Evolutionary conservation across 2,329 filamentous ascomycete genomes (phyloP).

Genomic region (Aspergillus pseudoglaucus): DNA sequence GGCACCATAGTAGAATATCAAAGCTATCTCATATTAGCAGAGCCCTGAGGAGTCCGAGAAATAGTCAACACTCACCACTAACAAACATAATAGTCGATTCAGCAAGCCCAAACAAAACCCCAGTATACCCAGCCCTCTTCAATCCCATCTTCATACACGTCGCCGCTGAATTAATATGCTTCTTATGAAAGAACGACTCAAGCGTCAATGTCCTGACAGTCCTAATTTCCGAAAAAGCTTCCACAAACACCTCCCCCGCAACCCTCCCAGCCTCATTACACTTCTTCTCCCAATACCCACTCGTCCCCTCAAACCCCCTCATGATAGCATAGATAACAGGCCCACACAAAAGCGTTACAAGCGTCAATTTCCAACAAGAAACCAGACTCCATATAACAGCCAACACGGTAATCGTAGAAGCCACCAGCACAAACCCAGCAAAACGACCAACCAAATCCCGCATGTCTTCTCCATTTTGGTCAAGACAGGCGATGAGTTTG

Average conservation of each 20-base stretch:
- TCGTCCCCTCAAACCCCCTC: constrained; percentile 58
- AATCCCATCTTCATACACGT: constrained; percentile 56
- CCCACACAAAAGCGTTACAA: constrained; percentile 64
- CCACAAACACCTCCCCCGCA: constrained; percentile 59
- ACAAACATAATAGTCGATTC: constrained; percentile 66
- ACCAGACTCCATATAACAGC: constrained; percentile 67
- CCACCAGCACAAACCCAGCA: constrained; percentile 61
- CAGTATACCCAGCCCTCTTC: constrained; percentile 59
- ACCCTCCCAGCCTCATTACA: constrained; percentile 58
- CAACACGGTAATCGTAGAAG: constrained; percentile 60
- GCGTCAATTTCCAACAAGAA: constrained; percentile 71
- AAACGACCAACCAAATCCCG: constrained; percentile 75
- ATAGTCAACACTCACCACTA: constrained; percentile 39
- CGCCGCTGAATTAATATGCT: constrained; percentile 50
- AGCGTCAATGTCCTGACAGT: constrained; percentile 70
- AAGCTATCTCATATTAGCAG: constrained; percentile 38
- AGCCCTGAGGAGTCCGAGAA: not conserved
- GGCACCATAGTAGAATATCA: constrained; percentile 79
- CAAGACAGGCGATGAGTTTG: constrained; percentile 63
- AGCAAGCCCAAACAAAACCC: constrained; percentile 69
- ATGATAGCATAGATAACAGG: constrained; percentile 64
- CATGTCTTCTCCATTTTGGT: constrained; percentile 81
- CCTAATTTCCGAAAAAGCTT: constrained; percentile 71
- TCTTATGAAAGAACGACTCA: constrained; percentile 62
- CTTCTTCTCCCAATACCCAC: constrained; percentile 63